Percentiles rank a stretch among this genome's conserved stretches.
Evolutionary conservation across 1,284 basidiomycete genomes (phyloP).

Genomic region (Moesziomyces aphidis): DNA sequence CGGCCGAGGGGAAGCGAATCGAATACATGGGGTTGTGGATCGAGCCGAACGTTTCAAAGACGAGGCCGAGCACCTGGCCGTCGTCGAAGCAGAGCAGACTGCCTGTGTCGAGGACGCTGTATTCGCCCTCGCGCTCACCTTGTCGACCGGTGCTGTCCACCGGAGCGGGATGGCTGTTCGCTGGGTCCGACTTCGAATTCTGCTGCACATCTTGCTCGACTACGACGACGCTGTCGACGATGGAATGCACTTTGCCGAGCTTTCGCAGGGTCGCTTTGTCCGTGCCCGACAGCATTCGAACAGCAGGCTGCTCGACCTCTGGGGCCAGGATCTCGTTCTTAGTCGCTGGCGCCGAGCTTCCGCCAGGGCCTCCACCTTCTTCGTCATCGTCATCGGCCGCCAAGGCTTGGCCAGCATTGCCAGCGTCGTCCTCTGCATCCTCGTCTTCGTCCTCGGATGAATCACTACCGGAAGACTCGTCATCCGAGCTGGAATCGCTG

Average conservation of each 20-base stretch:
- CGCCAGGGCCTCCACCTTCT: conserved; percentile 19
- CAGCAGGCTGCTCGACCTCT: conserved; percentile 35
- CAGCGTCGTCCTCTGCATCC: conserved; percentile 11
- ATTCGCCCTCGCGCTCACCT: conserved; percentile 53
- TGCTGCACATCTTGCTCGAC: conserved; percentile 57
- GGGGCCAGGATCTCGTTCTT: conserved; percentile 58
- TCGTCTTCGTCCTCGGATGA: conserved; percentile 35
- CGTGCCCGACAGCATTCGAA: conserved; percentile 30
- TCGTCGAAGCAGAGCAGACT: conserved; percentile 88
- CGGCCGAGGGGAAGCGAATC: conserved; percentile 71
- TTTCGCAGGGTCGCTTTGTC: conserved; percentile 44
- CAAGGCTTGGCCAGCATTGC: conserved; percentile 1
- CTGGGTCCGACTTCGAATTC: conserved; percentile 4
- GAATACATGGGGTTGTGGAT: conserved; percentile 86
- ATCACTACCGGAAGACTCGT: conserved; percentile 21
- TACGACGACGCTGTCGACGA: conserved; percentile 63
- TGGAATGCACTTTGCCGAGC: conserved; percentile 60
- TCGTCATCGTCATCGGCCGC: conserved; percentile 47
- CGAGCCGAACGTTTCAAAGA: conserved; percentile 91
- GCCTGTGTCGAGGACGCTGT: conserved; percentile 84
- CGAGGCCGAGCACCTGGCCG: conserved; percentile 82
- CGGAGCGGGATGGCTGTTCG: conserved; percentile 16
- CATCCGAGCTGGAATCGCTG: conserved; percentile 21
- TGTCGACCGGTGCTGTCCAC: conserved; percentile 45
- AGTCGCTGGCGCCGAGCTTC: conserved; percentile 40